A percentile compares a stretch with the other conserved stretches of the same genome.
Evolutionary conservation across 2,329 filamentous ascomycete genomes (phyloP).

Genomic region (Beauveria caledonica): DNA sequence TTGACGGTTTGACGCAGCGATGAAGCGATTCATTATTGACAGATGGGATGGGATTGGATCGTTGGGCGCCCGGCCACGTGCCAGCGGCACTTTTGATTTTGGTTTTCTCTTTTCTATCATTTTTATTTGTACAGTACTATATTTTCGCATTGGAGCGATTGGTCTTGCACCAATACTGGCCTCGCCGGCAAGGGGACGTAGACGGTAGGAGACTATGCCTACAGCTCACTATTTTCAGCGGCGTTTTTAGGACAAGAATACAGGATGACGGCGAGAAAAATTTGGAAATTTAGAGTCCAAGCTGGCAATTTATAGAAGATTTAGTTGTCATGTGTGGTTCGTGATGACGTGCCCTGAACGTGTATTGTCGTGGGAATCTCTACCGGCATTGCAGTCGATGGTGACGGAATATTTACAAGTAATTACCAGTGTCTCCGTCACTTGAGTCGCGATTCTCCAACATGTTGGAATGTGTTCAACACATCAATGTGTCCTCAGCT

Average conservation of each 20-base stretch:
- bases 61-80: not conserved
- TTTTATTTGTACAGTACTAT: constrained; percentile 10
- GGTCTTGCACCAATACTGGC: not conserved
- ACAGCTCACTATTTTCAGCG: constrained; percentile 6
- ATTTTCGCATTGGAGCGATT: constrained; percentile 5
- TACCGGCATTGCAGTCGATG: too few species aligned
- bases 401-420: too few species aligned
- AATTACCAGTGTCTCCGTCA: too few species aligned
- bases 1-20: not conserved
- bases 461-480: not conserved
- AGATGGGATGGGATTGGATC: not conserved
- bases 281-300: constrained; percentile 8
- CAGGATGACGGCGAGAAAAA: constrained; percentile 2
- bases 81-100: constrained; percentile 14
- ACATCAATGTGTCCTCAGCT: not conserved
- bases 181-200: constrained; percentile 8
- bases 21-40: not conserved
- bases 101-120: not conserved
- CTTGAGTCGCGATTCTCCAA: too few species aligned
- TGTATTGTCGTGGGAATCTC: too few species aligned
- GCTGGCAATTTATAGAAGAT: not conserved
- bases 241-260: constrained; percentile 8
- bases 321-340: not conserved
- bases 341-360: not conserved
- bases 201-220: not conserved